Percentiles rank a stretch among this genome's conserved stretches.
These are phyloP conservation scores for Plasmodium vinckei DNA, from an alignment of 169 alveolate genomes.

Conservation along the genomic window DNA sequence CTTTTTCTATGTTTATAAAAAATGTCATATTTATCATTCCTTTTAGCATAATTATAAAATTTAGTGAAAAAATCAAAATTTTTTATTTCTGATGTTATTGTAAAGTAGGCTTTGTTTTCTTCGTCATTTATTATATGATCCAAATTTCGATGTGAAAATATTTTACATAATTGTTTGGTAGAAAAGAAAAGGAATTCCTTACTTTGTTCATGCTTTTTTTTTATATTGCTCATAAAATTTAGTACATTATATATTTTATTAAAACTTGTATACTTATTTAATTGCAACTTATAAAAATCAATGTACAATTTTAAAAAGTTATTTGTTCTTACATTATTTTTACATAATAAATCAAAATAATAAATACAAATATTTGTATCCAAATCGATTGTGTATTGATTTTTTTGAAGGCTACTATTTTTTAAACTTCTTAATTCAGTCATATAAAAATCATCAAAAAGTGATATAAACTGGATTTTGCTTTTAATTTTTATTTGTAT, in stretches of 20 bases:
- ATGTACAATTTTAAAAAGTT: slow-evolving; percentile 27
- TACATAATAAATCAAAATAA: slow-evolving; percentile 40
- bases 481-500: slow-evolving; percentile 20
- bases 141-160: no score
- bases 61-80: slow-evolving; percentile 10
- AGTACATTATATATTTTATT: slow-evolving; percentile 23
- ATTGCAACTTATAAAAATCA: slow-evolving; percentile 13
- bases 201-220: neutral
- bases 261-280: slow-evolving; percentile 9
- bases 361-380: slow-evolving; percentile 11
- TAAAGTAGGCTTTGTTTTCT: neutral
- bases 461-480: slow-evolving; percentile 5
- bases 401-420: slow-evolving; percentile 25
- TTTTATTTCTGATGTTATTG: slow-evolving; percentile 5
- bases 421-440: neutral
- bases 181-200: no score
- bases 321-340: slow-evolving; percentile 12
- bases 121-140: neutral
- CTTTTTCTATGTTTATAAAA: neutral
- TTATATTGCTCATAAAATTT: neutral
- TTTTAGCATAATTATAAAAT: neutral
- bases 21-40: neutral
- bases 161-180: no score
- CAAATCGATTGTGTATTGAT: slow-evolving; percentile 7
- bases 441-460: neutral